Evolutionary conservation across 805 yeast genomes (phyloP).

Genomic region (Saccharomycopsis sp.): DNA sequence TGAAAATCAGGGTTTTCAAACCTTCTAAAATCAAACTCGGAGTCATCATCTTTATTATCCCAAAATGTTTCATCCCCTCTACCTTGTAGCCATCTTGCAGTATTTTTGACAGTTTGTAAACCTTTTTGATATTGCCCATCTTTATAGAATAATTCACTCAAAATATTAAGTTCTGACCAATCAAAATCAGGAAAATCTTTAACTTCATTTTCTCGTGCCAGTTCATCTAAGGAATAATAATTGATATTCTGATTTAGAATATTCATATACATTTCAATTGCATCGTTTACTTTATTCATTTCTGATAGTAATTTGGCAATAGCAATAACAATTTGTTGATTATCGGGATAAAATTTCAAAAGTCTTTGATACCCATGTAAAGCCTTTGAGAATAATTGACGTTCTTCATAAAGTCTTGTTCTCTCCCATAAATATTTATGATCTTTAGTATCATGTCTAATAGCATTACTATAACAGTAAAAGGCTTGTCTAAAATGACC

Average conservation of each 20-base stretch:
- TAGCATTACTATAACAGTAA: constrained; percentile 64
- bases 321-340: constrained; percentile 50
- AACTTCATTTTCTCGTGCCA: constrained; percentile 18
- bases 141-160: constrained; percentile 68
- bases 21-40: constrained; percentile 76
- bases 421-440: constrained; percentile 52
- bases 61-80: constrained; percentile 29
- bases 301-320: constrained; percentile 42
- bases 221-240: constrained; percentile 15
- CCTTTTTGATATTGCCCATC: constrained; percentile 57
- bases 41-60: constrained; percentile 41
- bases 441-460: constrained; percentile 30
- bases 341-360: constrained; percentile 44
- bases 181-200: constrained; percentile 47
- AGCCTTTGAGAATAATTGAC: constrained; percentile 60
- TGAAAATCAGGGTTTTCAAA: constrained; percentile 35
- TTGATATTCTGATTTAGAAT: constrained; percentile 50
- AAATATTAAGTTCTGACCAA: constrained; percentile 82
- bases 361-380: constrained; percentile 60
- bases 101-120: constrained; percentile 51
- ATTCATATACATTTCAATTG: constrained; percentile 57
- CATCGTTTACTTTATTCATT: constrained; percentile 54
- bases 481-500: constrained; percentile 69
- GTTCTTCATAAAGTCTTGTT: constrained; percentile 55
- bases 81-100: constrained; percentile 68